These are phyloP conservation scores for Taiwanofungus camphoratus DNA, from an alignment of 1,284 basidiomycete genomes.

Conservation along the genomic window DNA sequence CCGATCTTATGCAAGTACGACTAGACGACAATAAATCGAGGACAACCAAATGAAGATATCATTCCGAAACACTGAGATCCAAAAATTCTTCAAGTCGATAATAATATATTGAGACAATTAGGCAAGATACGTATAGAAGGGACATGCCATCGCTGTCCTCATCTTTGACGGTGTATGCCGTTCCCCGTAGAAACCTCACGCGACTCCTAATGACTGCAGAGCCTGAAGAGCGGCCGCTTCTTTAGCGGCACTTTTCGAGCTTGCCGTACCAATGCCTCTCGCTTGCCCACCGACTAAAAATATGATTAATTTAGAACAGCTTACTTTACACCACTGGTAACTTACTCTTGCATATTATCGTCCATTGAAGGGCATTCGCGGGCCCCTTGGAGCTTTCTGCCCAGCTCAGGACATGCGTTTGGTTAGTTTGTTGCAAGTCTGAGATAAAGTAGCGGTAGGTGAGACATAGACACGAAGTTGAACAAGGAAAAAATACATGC, in stretches of 20 bases:
- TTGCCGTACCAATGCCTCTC: constrained; percentile 38
- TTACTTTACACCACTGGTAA: not conserved
- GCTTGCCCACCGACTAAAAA: constrained; percentile 41
- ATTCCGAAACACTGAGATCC: too few relatives aligned
- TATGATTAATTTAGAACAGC: not conserved
- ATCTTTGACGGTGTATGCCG: too few relatives aligned
- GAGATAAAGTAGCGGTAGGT: constrained; percentile 3
- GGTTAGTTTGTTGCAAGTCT: constrained; percentile 36
- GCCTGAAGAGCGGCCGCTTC: constrained; percentile 49
- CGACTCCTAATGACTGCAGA: constrained; percentile 17
- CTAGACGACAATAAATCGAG: too few relatives aligned
- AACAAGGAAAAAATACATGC: constrained; percentile 29
- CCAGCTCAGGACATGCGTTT: constrained; percentile 33
- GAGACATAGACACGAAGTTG: not conserved
- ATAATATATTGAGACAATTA: too few relatives aligned
- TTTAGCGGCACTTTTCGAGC: constrained; percentile 41
- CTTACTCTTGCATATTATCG: constrained; percentile 49
- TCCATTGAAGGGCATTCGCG: constrained; percentile 41
- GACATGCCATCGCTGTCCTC: too few relatives aligned
- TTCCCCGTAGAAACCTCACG: constrained; percentile 21
- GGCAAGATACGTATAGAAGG: too few relatives aligned
- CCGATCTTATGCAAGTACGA: too few relatives aligned
- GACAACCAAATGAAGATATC: too few relatives aligned
- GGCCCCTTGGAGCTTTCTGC: constrained; percentile 35
- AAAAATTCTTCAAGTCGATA: too few relatives aligned